Evolutionary conservation across 129 eudicot species (phyloP), one percentile per base, ranked within the genome.

Genomic region (Centrapalus pauciflorus): DNA sequence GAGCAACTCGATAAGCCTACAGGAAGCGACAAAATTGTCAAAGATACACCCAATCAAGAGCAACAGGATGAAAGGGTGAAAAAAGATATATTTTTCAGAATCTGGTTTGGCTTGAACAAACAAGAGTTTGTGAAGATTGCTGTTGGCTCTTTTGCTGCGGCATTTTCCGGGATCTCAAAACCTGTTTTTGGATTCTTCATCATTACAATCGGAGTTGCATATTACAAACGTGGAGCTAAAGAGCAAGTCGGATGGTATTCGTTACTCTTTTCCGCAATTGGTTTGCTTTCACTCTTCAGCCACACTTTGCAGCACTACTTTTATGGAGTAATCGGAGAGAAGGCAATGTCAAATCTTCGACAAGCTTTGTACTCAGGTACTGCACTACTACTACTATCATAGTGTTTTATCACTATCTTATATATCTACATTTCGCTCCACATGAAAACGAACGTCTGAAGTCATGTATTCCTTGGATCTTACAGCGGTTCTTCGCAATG

Each of bases 201-300:
- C 72, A 86, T 89, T 58, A 89, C 90, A 55, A 89, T 89, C n/a
- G 94, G 88, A 76, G 88, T 83, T 37, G 88, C 96, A 14, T 86
- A 83, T 72, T 89, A 74, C 35, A 40, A 81, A 10, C 16, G 37
- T 33, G 61, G 80, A 37, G 64, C 90, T 35, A 71, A 81, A 85
- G 73, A 72, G 50, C 59, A 51, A 64, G 96, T 89, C 21, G 94
- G 87, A 28, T 58, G 69, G 84, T 89, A 89, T 69, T 76, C 96
- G 2, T 19, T 83, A 17, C 21, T 79, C 16, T 85, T 89, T 72
- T 77, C 86, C 21, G 82, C 79, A 52, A 83, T 89, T 41, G 93
- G 94, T 71, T 70, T 85, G 81, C 75, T 83, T 57, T 78, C 90
- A 2, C 81, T 85, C 64, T 74, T 89, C 32, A 82, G 87, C 76